A percentile compares a stretch with the other conserved stretches of the same genome.
phyloP scores from a whole-genome alignment of 768 basidiomycete species.

The Exsudoporus frostii region DNA sequence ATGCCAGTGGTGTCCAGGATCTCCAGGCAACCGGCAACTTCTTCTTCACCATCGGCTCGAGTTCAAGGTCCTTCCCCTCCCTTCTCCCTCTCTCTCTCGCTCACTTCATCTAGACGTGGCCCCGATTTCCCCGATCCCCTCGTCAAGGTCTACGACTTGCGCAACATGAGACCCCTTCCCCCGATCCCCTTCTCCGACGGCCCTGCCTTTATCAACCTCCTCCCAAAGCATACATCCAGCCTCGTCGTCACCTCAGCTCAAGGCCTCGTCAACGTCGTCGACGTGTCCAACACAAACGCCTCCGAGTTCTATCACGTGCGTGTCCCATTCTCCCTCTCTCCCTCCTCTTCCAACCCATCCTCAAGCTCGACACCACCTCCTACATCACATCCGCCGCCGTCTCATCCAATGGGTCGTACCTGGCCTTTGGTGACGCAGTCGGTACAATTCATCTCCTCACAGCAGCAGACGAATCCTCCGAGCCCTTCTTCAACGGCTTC shows the following conservation, averaged over 20 bases:
- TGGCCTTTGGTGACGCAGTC: conserved; percentile 89
- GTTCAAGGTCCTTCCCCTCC: conserved; percentile 57
- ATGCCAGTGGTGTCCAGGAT: conserved; percentile 78
- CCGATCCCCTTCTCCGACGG: conserved; percentile 86
- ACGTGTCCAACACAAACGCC: conserved; percentile 65
- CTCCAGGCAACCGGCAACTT: conserved; percentile 77
- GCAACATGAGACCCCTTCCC: conserved; percentile 76
- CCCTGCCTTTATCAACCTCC: conserved; percentile 78
- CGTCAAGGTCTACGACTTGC: conserved; percentile 89
- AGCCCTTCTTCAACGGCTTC: conserved; percentile 82
- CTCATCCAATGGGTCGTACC: conserved; percentile 83
- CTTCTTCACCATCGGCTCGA: conserved; percentile 84
- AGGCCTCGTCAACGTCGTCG: conserved; percentile 83
- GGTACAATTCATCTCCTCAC: conserved; percentile 81
- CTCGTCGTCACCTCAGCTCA: conserved; percentile 75
- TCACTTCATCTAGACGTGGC: conserved; percentile 58
- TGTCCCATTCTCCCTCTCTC: background rate
- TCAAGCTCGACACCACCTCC: conserved; percentile 65
- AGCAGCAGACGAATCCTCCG: conserved; percentile 58
- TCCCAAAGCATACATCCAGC: conserved; percentile 73
- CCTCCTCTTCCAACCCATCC: conserved; percentile 2
- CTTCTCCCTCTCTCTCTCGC: background rate
- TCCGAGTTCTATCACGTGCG: conserved; percentile 80
- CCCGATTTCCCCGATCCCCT: conserved; percentile 87
- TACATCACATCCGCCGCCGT: conserved; percentile 79